Evolutionary conservation across 1,284 basidiomycete genomes (phyloP).

Genomic region (Microbotryum intermedium): DNA sequence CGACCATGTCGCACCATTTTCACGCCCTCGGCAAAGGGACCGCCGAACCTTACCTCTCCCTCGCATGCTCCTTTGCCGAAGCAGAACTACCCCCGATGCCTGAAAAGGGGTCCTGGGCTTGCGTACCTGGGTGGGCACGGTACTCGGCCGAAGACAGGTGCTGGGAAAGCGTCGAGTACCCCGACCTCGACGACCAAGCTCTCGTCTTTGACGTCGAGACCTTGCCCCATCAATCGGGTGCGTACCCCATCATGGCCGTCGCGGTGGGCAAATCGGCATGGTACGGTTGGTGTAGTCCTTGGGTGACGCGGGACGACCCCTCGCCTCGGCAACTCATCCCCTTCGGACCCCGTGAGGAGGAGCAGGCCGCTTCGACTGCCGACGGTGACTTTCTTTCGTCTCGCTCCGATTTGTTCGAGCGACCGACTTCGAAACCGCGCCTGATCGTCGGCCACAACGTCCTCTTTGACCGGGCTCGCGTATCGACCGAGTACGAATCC

Average conservation of each 20-base stretch:
- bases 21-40: slow-evolving; percentile 62
- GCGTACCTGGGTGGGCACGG: slow-evolving; percentile 80
- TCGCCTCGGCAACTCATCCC: slow-evolving; percentile 67
- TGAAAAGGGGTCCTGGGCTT: slow-evolving; percentile 55
- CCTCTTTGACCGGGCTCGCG: slow-evolving; percentile 80
- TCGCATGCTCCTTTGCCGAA: slow-evolving; percentile 59
- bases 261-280: slow-evolving; percentile 75
- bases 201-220: slow-evolving; percentile 93
- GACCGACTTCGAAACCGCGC: slow-evolving; percentile 42
- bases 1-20: slow-evolving; percentile 81
- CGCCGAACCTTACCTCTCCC: slow-evolving; percentile 70
- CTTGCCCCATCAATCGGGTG: slow-evolving; percentile 64
- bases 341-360: slow-evolving; percentile 47
- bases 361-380: not conserved
- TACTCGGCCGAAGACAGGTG: slow-evolving; percentile 56
- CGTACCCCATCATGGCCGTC: slow-evolving; percentile 80
- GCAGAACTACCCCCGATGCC: slow-evolving; percentile 55
- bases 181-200: slow-evolving; percentile 53
- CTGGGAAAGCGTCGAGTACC: slow-evolving; percentile 35
- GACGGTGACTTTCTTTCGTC: slow-evolving; percentile 27
- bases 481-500: slow-evolving; percentile 70
- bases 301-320: slow-evolving; percentile 63
- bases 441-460: slow-evolving; percentile 91
- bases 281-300: slow-evolving; percentile 96
- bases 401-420: slow-evolving; percentile 15